phyloP scores from a whole-genome alignment of 1,284 basidiomycete genomes.

The Ceratobasidium sp. region DNA sequence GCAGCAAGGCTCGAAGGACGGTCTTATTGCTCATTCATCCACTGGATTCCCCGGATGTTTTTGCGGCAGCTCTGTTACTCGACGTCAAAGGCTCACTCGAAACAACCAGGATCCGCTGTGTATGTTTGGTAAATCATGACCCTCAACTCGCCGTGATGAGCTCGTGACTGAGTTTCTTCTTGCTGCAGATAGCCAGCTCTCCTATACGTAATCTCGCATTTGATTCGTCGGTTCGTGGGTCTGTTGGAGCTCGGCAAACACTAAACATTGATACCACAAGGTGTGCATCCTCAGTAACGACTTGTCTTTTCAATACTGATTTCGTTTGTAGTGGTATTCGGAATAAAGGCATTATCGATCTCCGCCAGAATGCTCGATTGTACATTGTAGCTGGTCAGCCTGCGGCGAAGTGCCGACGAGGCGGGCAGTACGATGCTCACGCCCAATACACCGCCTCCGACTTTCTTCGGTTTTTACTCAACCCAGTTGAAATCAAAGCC shows the following conservation, averaged over 20 bases:
- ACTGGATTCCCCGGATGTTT: neutral
- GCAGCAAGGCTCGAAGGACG: neutral
- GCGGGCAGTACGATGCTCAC: no score
- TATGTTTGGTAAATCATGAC: neutral
- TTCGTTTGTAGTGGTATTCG: neutral
- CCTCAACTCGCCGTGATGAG: neutral
- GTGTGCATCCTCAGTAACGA: neutral
- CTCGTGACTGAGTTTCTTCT: neutral
- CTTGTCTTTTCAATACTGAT: neutral
- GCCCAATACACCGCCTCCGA: neutral
- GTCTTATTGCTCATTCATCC: neutral
- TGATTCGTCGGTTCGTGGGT: neutral
- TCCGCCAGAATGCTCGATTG: neutral
- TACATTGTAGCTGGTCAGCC: neutral
- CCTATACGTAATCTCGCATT: neutral
- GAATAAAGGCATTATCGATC: neutral
- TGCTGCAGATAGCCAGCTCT: neutral
- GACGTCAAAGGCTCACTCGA: neutral
- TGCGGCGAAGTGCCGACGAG: neutral
- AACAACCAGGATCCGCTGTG: neutral
- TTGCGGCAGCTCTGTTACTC: neutral
- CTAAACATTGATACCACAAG: neutral
- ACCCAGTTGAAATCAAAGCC: slow-evolving; percentile 1
- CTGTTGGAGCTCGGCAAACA: neutral
- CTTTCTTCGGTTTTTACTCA: slow-evolving; percentile 13